Evolutionary conservation across 2,329 filamentous ascomycete genomes (phyloP), one percentile per base, ranked within the genome.

Genomic region (Diatrype stigma): DNA sequence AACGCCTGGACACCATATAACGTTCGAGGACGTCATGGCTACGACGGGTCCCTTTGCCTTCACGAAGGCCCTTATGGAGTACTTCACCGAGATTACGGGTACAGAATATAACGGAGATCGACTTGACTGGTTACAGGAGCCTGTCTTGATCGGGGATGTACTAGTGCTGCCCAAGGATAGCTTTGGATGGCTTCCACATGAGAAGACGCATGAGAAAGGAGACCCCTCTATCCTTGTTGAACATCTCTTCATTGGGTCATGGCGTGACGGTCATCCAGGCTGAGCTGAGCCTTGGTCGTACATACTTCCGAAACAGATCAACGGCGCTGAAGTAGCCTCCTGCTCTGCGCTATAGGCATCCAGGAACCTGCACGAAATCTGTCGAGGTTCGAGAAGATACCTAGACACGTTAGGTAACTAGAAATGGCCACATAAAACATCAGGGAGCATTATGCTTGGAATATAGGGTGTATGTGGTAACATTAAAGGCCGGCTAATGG

Each of bases 41-140:
- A 64, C 61, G 16, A 68, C 65, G 1, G 64, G 65, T 1, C 63
- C 66, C 0, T 64, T 66, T 10, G 61, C 63, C 11, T 67, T 69
- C 23, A 69, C 67, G 1, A 56, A 60, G 19, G 64, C 57, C 21
- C 45, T 67, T 28, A 66, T 68, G 57, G 59, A 64, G 22, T 62
- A 67, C 48, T 63, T 68, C 42, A 54, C 58, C 2, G 46, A 60
- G 16, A 48, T 60, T 11, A 67, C 63, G 0, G 59, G 55, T 2
- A 56, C 50, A n/a, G 55, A 57, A 6, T 59, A 67, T 46, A 67
- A 59, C 1, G 65, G 60, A 1, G 50, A 67, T 23, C 65, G 69
- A 17, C 47, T 69, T 34, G 59, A 63, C 23, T 51, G 57, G 12
- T 57, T 69, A 2, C 42, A 42, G n/a, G 57, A 65, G 23, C 66